Evolutionary conservation across 352 stramenopile species (phyloP), one percentile per base, ranked within the genome.

Genomic region (Vaucheria bursata): DNA sequence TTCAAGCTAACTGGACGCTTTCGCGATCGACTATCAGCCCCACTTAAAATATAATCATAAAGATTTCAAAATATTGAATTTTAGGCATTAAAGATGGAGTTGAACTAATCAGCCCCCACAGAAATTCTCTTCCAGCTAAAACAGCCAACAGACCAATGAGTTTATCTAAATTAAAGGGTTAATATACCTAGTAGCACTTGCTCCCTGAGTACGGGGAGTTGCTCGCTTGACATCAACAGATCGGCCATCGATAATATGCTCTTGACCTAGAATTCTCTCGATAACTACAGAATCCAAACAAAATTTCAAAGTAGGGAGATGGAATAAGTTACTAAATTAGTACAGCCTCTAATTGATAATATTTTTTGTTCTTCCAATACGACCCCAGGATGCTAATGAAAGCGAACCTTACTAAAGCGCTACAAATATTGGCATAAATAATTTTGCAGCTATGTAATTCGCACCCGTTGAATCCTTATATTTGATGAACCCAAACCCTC

Each of bases 161-260:
- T n/a, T n/a, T n/a, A n/a, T n/a, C n/a, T n/a, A n/a, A n/a, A n/a
- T n/a, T n/a, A n/a, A n/a, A n/a, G n/a, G 53, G 6, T 68, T 2
- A 7, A 68, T 37, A 25, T 59, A 59, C 45, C 53, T 8, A 7
- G 53, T 34, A 37, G 2, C 34, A 29, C 73, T 80, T 80, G 59
- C 85, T 65, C 70, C 74, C 69, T 84, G 71, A 37, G 71, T 81
- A 79, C 53, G 53, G 31, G 79, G 91, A 71, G 96, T 91, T 49
- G 91, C 91, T 71, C 88, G 86, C 88, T 96, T 96, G 65, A 96
- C 91, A 85, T 96, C 91, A 52, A 96, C 90, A 36, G 89, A 90
- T 36, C 92, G 87, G 32, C 91, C 91, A 78, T 96, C 91, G 79
- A 96, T 88, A 59, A 85, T 68, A 7, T 68, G 53, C 53, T 68